Base-by-base conservation (phyloP, 495 filamentous ascomycete genomes). In the Penicillium antarcticum region DNA sequence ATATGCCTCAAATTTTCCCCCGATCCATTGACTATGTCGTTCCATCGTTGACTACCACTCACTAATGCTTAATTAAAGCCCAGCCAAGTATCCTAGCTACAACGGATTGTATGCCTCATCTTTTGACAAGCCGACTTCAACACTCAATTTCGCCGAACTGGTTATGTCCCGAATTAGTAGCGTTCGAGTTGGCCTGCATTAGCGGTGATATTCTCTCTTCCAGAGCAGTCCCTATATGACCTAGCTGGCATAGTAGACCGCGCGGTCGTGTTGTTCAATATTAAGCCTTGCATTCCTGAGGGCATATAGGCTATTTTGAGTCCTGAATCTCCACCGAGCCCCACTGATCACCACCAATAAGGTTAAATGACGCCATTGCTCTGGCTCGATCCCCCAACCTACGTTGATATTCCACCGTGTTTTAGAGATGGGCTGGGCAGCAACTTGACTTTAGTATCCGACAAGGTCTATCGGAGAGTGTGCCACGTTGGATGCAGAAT, bases 71-170 rank as follows among this genome's bases (percentile, higher is more conserved):
- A 42, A 42, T 19, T 42, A 42, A 42, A 42, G 40, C 40, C 40
- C n/a, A 12, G 40, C 7, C 11, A 42, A 17, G 21, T 23, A 23
- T 23, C 21, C 2, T 39, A 39, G 37, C 37, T 39, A 19, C 17
- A 39, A 39, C 37, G 17, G 37, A 39, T 39, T 9, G 16, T 39
- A 21, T 39, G 32, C 44, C 44, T 47, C 44, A 47, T 47, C 44
- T 47, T 47, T 47, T 47, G 32, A 37, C 19, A 47, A 13, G 32
- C 44, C 44, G 44, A 47, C 44, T 47, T 47, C 31, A 47, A 47
- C 44, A 17, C 44, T 47, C 44, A 37, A 17, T 32, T 47, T 47
- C 34, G 29, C 44, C 44, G 44, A 47, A 47, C 44, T 17, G 16
- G 34, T 47, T 47, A 21, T 47, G n/a, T 36, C 10, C 37, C 11